Evolutionary conservation across 495 filamentous ascomycete species (phyloP).

Genomic region (Neurospora tetraspora): DNA sequence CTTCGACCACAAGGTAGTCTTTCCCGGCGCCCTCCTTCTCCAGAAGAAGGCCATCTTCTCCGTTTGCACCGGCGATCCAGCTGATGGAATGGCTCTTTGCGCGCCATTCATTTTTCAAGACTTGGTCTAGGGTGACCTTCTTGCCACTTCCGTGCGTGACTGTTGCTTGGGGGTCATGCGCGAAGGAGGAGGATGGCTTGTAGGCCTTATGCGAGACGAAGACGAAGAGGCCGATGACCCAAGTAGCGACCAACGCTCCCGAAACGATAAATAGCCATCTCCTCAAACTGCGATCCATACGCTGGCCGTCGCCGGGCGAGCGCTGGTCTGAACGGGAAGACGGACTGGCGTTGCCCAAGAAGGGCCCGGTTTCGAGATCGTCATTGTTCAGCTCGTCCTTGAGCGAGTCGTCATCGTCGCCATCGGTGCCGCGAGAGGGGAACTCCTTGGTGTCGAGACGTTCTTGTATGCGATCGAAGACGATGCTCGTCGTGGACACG

Average conservation of each 20-base stretch:
- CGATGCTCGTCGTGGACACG: conserved; percentile 65
- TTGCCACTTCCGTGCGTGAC: conserved; percentile 57
- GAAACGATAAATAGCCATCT: conserved; percentile 59
- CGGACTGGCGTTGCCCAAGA: conserved; percentile 22
- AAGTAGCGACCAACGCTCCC: conserved; percentile 59
- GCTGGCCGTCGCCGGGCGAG: conserved; percentile 20
- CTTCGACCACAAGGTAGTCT: conserved; percentile 77
- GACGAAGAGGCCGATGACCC: conserved; percentile 65
- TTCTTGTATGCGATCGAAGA: conserved; percentile 62
- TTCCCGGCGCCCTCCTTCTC: conserved; percentile 48
- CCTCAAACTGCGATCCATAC: conserved; percentile 51
- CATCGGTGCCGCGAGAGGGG: conserved; percentile 26
- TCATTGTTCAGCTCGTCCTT: conserved; percentile 28
- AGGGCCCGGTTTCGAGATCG: conserved; percentile 35
- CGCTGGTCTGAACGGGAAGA: neutral
- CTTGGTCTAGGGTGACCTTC: conserved; percentile 70
- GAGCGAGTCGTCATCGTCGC: conserved; percentile 40
- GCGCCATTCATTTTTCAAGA: conserved; percentile 63
- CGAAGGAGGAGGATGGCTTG: conserved; percentile 46
- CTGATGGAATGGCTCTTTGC: conserved; percentile 60
- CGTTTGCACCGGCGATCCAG: conserved; percentile 79
- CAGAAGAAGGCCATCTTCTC: conserved; percentile 78
- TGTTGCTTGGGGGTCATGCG: conserved; percentile 61
- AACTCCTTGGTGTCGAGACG: conserved; percentile 26
- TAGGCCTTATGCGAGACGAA: conserved; percentile 62